These are phyloP conservation scores for Orbilia quercus DNA, from an alignment of 2,329 filamentous ascomycete species.

Conservation along the genomic window DNA sequence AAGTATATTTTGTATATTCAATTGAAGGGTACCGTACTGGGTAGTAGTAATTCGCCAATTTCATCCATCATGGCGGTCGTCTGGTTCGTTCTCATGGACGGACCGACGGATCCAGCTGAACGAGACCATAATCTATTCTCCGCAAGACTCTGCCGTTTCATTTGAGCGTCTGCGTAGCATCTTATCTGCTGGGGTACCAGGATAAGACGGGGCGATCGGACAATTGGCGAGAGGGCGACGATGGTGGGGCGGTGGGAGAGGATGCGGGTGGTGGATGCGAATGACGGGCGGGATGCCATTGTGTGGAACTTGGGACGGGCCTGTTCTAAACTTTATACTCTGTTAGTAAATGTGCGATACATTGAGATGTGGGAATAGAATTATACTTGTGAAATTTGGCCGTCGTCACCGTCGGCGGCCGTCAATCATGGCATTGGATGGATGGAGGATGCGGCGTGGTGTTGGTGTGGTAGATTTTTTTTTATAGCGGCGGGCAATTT, in stretches of 20 bases:
- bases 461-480: conserved; percentile 44
- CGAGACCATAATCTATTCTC: not conserved
- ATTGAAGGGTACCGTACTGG: conserved; percentile 18
- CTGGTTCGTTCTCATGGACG: conserved; percentile 29
- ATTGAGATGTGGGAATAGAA: no score
- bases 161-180: conserved; percentile 6
- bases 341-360: conserved; percentile 11
- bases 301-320: not conserved
- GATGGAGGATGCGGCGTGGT: not conserved
- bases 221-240: conserved; percentile 10
- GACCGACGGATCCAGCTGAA: not conserved
- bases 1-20: not conserved
- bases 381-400: not conserved
- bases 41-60: conserved; percentile 34
- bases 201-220: conserved; percentile 12
- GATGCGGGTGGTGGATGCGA: conserved; percentile 15
- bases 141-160: not conserved
- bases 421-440: conserved; percentile 19
- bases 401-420: conserved; percentile 45
- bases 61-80: conserved; percentile 15
- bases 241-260: conserved; percentile 29
- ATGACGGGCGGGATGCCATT: conserved; percentile 32
- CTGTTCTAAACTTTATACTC: not conserved
- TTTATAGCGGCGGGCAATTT: conserved; percentile 12
- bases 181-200: conserved; percentile 4